Base-by-base conservation (phyloP, 139 green algal genomes). In the Marvania coccoides region DNA sequence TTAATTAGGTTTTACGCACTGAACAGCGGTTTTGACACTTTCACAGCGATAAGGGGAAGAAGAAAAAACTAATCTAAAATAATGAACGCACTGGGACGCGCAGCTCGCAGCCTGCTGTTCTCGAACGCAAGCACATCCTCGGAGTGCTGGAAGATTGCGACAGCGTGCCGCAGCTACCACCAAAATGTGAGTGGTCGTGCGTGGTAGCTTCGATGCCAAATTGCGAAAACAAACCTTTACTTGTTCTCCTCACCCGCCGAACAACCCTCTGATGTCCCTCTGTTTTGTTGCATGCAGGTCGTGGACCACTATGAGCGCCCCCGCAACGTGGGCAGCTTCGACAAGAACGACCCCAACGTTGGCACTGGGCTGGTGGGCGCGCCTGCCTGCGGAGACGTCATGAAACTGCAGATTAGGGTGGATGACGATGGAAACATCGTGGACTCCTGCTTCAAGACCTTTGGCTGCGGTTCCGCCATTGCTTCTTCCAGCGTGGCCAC, bases 401-500 rank as follows among this genome's bases (percentile, higher is more conserved):
- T 99, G 94, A 99, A 99, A 84, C 84, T 99, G 58, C 94, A 99
- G 73, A 97, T 99, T 69, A 92, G 73, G 65, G 81, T 90, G 15
- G 89, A 95, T 42, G 89, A 93, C 6, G 45, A 91, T 28, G 91
- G 91, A 45, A 95, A 84, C 77, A 99, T 99, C 60, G 66, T 93
- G 19, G 94, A 99, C 66, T 91, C 88, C 8, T 94, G 87, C 73
- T 99, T 99, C 80, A 99, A 99, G 81, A 99, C 94, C 2, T 99
- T 99, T 82, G 94, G 94, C 31, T 99, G 94, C 64, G 94, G 93
- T 13, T 96, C 85, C 4, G 94, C 94, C 23, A 99, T 99, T 65
- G 94, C 94, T 35, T 91, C 78, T 71, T 95, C 86, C 75, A 95
- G 84, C 70, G 87, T 98, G 23, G 92, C 88, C 7, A 98, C 92